Evolutionary conservation across 768 basidiomycete genomes (phyloP), one percentile per base, ranked within the genome.

Genomic region (Pleurotus sapidus): DNA sequence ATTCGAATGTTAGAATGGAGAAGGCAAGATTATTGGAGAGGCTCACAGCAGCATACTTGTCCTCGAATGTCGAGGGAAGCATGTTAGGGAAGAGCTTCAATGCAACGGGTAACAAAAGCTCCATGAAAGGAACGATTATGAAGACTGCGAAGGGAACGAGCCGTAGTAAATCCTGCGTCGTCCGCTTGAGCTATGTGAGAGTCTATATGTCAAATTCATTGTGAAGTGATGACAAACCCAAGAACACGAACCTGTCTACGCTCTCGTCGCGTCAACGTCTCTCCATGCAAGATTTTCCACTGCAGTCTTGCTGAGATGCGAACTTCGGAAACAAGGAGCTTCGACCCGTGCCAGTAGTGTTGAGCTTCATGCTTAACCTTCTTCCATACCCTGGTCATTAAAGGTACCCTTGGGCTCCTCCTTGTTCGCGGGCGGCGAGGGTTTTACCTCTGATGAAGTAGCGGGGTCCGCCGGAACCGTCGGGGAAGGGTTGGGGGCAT

Each of bases 1-100:
- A 14, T 0, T 11, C 3, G 2, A 43, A 14, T 34, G 20, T 37
- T 25, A 20, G 3, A 47, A 53, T 45, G 57, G 6, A 9, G 17
- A 15, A 5, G 47, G 15, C 6, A 12, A 55, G 23, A 49, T 17
- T 14, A 25, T 18, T 25, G 38, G 14, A 43, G 27, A 25, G 24
- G 55, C 72, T 58, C 64, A 92, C 95, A 54, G 93, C 93, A 42
- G 94, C 88, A 66, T 88, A 97, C 72, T 96, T 95, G 77, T 98
- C 96, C 69, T 98, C 95, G 61, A 99, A 98, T 0, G 97, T 99
- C 0, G 93, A 95, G 0, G 97, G 97, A 4, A 99, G 84, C 94
- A 98, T 98, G 72, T 91, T 98, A 12, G 97, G 97, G 82, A 99
- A 99, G 45, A 99, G 74, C 71, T 96, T 97, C 62, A 99, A 81